Conservation (phyloP, 176 grass and related monocot genomes). For the Eleusine coracana region DNA sequence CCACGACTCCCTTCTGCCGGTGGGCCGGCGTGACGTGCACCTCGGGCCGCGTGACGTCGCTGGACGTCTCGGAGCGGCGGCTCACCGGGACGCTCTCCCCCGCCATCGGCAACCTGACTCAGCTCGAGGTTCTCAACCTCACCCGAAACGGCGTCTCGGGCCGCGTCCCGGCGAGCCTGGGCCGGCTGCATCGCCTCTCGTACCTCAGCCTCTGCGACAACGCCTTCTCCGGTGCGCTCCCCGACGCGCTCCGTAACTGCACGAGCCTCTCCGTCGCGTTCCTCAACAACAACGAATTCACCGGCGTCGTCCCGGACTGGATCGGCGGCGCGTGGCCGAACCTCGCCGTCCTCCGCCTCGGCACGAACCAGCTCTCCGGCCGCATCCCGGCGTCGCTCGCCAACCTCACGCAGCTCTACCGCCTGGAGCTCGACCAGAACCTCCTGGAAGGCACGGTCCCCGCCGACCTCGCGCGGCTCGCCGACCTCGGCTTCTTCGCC, state of each 20-base stretch:
- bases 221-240: conserved; percentile 20
- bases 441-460: conserved; percentile 1
- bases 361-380: not conserved
- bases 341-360: not conserved
- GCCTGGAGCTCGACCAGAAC: not conserved
- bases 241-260: not conserved
- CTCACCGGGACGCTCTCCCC: conserved; percentile 12
- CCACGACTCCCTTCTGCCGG: not conserved
- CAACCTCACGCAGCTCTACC: not conserved
- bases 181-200: not conserved
- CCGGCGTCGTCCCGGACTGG: conserved; percentile 4
- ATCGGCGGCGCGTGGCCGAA: not conserved
- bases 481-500: not conserved
- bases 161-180: not conserved
- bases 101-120: conserved; percentile 6
- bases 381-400: conserved; percentile 17
- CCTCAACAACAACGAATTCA: conserved; percentile 22
- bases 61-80: not conserved
- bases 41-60: conserved; percentile 6
- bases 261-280: not conserved
- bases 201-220: conserved; percentile 39
- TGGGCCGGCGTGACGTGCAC: conserved; percentile 20
- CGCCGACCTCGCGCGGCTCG: not conserved
- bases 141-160: not conserved
- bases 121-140: conserved; percentile 9